phyloP scores from a whole-genome alignment of 2,329 filamentous ascomycete genomes.

The Botrytis fabae region DNA sequence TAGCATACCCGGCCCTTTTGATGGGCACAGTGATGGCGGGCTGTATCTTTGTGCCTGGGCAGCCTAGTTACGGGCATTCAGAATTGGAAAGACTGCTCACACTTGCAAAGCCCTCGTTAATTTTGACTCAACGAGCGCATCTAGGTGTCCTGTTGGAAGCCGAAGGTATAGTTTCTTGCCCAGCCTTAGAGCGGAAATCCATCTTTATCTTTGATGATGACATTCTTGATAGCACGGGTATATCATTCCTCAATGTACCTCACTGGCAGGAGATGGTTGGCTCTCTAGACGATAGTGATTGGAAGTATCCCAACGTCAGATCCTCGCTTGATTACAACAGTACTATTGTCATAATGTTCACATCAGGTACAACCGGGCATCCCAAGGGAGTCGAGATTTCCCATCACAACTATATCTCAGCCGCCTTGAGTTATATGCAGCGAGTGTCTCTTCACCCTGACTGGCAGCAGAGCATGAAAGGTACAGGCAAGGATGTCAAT shows the following conservation, averaged over 20 bases:
- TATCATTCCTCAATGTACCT: neutral
- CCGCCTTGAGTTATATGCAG: neutral
- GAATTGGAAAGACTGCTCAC: neutral
- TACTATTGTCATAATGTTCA: constrained; percentile 13
- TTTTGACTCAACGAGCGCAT: neutral
- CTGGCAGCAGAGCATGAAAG: neutral
- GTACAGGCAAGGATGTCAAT: neutral
- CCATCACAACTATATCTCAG: constrained; percentile 1
- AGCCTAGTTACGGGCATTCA: neutral
- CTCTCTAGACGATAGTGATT: neutral
- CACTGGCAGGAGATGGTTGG: constrained; percentile 5
- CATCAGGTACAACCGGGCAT: neutral
- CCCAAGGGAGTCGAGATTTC: constrained; percentile 11
- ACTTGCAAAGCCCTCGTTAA: neutral
- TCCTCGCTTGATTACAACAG: constrained; percentile 5
- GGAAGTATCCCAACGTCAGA: neutral
- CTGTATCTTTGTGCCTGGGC: constrained; percentile 1
- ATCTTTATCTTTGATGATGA: neutral
- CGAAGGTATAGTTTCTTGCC: neutral
- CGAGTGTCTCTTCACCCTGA: constrained; percentile 7
- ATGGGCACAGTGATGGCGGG: neutral
- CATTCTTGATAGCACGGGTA: neutral
- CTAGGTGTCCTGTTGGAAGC: too few relatives aligned
- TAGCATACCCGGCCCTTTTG: neutral
- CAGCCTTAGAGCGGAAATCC: neutral